Base-by-base conservation (phyloP, 257 asterid genomes). In the Nicotiana benthamiana region DNA sequence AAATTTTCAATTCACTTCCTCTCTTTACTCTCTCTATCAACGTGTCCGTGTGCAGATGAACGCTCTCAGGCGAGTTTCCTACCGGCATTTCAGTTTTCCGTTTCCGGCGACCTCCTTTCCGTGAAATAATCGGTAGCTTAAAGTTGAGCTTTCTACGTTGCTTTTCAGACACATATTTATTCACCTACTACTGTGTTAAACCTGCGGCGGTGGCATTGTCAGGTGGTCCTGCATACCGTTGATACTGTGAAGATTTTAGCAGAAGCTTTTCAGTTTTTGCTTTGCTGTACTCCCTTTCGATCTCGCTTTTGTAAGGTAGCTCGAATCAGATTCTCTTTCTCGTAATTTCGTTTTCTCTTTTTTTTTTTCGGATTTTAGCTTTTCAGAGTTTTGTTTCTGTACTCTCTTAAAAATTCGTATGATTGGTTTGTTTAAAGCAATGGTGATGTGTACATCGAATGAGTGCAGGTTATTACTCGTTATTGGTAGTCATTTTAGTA, bases 1-100 rank as follows among this genome's bases (percentile, higher is more conserved):
- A 26, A 46, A 5, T 54, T 53, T 79, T 79, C 43, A 43, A 75
- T 79, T 79, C 63, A 62, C 74, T 61, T 79, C 16, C 70, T 61
- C 81, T 79, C 57, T 78, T 75, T 78, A 13, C 66, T 63, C 75
- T 62, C 60, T 24, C 6, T 79, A 15, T 57, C 75, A 32, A 66
- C 75, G 16, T 79, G 74, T 79, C 75, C 59, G 74, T 13, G 59
- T 16, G n/a, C 43, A 24, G 1, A 48, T 74, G 79, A 48, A 24
- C 8, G 24, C 61, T 79, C 75, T 46, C 63, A 75, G 82, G 52
- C 63, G 28, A 62, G 40, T 7, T 62, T 2, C 9, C 1, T 48
- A 24, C 51, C 75, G 82, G 20, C 62, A 62, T 54, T 9, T 7
- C 68, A 28, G 13, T 79, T 62, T 62, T 12, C 75, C 22, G 30